Evolutionary conservation across 73 alveolate species (phyloP).

Genomic region (Paramecium caudatum): DNA sequence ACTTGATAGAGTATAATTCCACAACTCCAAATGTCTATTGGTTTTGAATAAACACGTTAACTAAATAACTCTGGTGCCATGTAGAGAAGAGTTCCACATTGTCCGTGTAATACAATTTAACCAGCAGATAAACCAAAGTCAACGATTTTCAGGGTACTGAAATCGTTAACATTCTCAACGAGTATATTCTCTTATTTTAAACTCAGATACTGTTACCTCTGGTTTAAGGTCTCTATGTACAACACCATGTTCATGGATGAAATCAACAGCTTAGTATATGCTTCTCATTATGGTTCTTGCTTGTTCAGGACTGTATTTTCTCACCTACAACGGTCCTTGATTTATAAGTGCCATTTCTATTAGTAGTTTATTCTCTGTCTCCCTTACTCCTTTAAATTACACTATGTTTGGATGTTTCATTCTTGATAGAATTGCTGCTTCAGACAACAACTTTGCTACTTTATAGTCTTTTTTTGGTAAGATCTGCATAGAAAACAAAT

Average conservation of each 20-base stretch:
- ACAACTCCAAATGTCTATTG: constrained; percentile 89
- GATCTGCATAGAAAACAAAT: constrained; percentile 37
- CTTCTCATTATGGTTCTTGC: constrained; percentile 59
- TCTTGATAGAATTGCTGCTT: constrained; percentile 61
- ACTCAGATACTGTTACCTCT: constrained; percentile 42
- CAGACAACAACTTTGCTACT: constrained; percentile 27
- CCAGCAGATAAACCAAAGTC: constrained; percentile 73
- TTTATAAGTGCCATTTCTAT: constrained; percentile 64
- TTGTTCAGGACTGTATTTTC: not conserved
- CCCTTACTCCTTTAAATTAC: constrained; percentile 68
- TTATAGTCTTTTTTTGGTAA: constrained; percentile 60
- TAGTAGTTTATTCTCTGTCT: constrained; percentile 71
- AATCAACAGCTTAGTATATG: constrained; percentile 48
- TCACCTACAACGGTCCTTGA: constrained; percentile 37
- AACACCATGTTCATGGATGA: constrained; percentile 67
- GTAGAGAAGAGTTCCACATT: constrained; percentile 77
- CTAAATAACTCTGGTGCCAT: constrained; percentile 78
- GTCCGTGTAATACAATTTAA: constrained; percentile 53
- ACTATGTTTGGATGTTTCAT: constrained; percentile 77
- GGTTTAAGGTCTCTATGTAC: constrained; percentile 66
- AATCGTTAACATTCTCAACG: constrained; percentile 60
- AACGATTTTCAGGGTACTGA: constrained; percentile 71
- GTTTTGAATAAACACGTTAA: constrained; percentile 70
- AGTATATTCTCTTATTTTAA: constrained; percentile 74
- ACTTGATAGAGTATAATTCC: constrained; percentile 94